Evolutionary conservation across 306 rosid genomes (phyloP), one percentile per base, ranked within the genome.

Genomic region (Vachellia pachyceras): DNA sequence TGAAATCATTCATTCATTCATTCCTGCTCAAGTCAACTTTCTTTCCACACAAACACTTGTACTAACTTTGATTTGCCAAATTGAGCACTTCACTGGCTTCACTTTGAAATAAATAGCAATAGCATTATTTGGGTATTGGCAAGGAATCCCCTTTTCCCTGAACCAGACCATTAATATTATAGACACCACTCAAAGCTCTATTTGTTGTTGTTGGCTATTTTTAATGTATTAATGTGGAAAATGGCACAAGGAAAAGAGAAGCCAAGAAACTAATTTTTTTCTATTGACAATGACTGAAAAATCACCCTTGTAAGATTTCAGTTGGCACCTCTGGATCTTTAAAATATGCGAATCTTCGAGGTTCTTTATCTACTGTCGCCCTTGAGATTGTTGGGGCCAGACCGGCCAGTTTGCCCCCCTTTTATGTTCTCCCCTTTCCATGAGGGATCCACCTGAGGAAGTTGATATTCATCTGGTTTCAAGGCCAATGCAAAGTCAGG

Each of bases 381-480:
- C 81, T 84, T 84, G 57, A 79, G 76, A 77, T 85, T 88, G 78
- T 87, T 87, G 69, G 88, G 50, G 75, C 81, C 92, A 77, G 54
- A 77, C 74, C 87, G 50, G 75, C 81, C 92, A 77, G 54, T 79
- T 77, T 88, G 89, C 63, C 82, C 88, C 49, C 71, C 87, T 60
- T 89, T 91, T 63, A 86, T 80, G 80, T 86, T 90, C 82, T 91
- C 98, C 79, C 85, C 83, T 75, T 86, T 88, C 98, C 97, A 95
- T 47, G 90, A 88, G 69, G 88, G 80, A 74, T 93, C 92, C 75
- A 89, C 88, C 9, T 79, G 65, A 81, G 99, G 98, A 89, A 93
- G 99, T 83, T 87, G 97, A 74, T 85, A 95, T 20, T 95, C 99
- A 69, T 95, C 98, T 3, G 99, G 99, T 83, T 93, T 95, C 87